Conservation (phyloP, 768 basidiomycete species). For the Flagelloscypha sp. region DNA sequence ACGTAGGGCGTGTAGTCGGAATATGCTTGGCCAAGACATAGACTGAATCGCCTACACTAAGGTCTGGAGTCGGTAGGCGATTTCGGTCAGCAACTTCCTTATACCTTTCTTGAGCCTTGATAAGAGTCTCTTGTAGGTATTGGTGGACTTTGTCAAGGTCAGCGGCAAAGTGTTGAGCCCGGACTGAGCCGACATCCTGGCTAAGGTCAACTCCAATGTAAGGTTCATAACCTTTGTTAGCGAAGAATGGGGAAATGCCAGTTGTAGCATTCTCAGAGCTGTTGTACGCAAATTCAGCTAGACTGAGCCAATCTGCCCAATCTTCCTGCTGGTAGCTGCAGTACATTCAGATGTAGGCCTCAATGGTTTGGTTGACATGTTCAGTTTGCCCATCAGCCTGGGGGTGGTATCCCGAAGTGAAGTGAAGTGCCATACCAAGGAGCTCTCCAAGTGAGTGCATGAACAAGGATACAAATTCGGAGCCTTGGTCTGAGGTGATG, state of each 20-base stretch:
- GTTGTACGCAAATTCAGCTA: conserved; percentile 26
- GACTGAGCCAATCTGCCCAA: conserved; percentile 23
- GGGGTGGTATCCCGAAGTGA: conserved; percentile 27
- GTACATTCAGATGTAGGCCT: conserved; percentile 21
- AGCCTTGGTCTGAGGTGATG: conserved; percentile 21
- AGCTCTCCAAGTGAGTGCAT: conserved; percentile 20
- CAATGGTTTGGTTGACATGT: conserved; percentile 21
- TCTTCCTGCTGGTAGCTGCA: conserved; percentile 19
- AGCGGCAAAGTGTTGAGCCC: conserved; percentile 13
- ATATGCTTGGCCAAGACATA: conserved; percentile 14
- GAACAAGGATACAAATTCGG: conserved; percentile 23
- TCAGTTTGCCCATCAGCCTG: conserved; percentile 22
- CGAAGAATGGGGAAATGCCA: conserved; percentile 22
- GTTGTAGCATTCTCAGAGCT: conserved; percentile 18
- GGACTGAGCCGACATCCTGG: conserved; percentile 8
- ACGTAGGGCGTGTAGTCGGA: conserved; percentile 15
- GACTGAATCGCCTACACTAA: conserved; percentile 10
- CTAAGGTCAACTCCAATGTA: conserved; percentile 11
- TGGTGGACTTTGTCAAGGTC: conserved; percentile 14
- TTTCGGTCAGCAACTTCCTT: no score
- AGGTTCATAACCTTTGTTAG: conserved; percentile 22
- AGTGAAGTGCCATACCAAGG: conserved; percentile 23
- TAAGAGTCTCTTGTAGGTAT: conserved; percentile 8
- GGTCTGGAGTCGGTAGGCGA: conserved; percentile 6
- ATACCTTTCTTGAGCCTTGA: conserved; percentile 5